Base-by-base conservation (phyloP, 257 asterid genomes). In the Petunia axillaris region DNA sequence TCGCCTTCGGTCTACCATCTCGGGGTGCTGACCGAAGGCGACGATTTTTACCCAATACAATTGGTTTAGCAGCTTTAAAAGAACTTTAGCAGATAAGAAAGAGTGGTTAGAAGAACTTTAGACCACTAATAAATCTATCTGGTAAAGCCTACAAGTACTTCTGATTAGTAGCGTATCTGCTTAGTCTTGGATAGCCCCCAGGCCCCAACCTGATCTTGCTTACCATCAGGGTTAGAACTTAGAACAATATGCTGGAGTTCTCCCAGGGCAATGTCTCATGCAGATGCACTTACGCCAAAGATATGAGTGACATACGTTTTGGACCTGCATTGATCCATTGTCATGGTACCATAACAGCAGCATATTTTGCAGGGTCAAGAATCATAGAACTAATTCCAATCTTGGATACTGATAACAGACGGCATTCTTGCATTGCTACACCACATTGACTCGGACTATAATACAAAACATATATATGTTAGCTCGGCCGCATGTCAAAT, bases 191-290 rank as follows among this genome's bases (percentile, higher is more conserved):
- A 66, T n/a, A n/a, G n/a, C n/a, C n/a, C n/a, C n/a, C n/a, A n/a
- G n/a, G n/a, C n/a, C n/a, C n/a, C n/a, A n/a, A n/a, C n/a, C 6
- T 15, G 54, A 66, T 41, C 14, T n/a, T n/a, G 38, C 54, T 67
- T 53, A 41, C 50, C 41, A 15, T 14, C 44, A 16, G 57, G 40
- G 57, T 43, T 8, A n/a, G n/a, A n/a, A n/a, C n/a, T n/a, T 10
- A 46, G 10, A 46, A 40, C 53, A 37, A 66, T 25, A 46, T 46
- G 77, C 41, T 68, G 40, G n/a, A 68, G 76, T 68, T 68, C 76
- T 43, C 38, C 39, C 57, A 1, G 76, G 8, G 76, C n/a, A 44
- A 43, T 16, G 57, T 67, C 38, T 68, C 76, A 44, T 70, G 16
- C 2, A 70, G 4, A 44, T 44, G 40, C 41, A 44, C 40, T 44